Percentiles rank a stretch among this genome's conserved stretches.
Conservation (phyloP, 2,329 filamentous ascomycete genomes). For the Neofusicoccum kwambonambiense region DNA sequence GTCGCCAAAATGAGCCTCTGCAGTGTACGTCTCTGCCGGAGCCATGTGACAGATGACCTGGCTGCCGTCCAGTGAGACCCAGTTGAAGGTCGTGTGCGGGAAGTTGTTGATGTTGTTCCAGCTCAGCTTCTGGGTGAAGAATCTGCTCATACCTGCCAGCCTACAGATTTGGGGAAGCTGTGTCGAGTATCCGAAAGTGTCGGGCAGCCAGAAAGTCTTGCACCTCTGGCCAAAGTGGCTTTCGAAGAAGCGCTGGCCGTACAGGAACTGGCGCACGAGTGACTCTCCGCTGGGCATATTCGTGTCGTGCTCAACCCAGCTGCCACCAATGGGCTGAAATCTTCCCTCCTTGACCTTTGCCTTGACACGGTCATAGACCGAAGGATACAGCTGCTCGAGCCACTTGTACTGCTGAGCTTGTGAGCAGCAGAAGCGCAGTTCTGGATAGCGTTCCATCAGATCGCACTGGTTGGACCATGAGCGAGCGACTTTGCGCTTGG, state of each 20-base stretch:
- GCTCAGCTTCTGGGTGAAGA: conserved; percentile 97
- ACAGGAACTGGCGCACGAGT: conserved; percentile 88
- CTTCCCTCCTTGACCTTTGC: conserved; percentile 83
- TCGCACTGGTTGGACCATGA: conserved; percentile 98
- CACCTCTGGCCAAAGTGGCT: conserved; percentile 86
- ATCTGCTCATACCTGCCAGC: conserved; percentile 91
- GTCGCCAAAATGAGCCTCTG: conserved; percentile 91
- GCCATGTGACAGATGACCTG: conserved; percentile 98
- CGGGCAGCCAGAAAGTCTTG: conserved; percentile 93
- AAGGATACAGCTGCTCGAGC: conserved; percentile 86
- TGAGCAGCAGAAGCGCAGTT: conserved; percentile 87
- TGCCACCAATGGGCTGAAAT: conserved; percentile 94
- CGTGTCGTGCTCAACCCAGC: conserved; percentile 98
- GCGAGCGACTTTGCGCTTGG: conserved; percentile 90
- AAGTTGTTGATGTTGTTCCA: conserved; percentile 99
- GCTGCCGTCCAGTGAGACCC: conserved; percentile 92
- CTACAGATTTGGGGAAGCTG: conserved; percentile 93
- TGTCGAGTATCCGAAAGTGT: conserved; percentile 96
- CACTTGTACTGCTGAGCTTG: conserved; percentile 98
- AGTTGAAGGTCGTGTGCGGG: conserved; percentile 98
- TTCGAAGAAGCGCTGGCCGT: conserved; percentile 93
- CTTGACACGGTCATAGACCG: conserved; percentile 87
- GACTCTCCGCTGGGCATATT: conserved; percentile 97
- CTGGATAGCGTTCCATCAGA: conserved; percentile 90
- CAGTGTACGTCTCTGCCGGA: conserved; percentile 91